phyloP scores from a whole-genome alignment of 2,329 filamentous ascomycete species.

The Xylaria hypoxylon region DNA sequence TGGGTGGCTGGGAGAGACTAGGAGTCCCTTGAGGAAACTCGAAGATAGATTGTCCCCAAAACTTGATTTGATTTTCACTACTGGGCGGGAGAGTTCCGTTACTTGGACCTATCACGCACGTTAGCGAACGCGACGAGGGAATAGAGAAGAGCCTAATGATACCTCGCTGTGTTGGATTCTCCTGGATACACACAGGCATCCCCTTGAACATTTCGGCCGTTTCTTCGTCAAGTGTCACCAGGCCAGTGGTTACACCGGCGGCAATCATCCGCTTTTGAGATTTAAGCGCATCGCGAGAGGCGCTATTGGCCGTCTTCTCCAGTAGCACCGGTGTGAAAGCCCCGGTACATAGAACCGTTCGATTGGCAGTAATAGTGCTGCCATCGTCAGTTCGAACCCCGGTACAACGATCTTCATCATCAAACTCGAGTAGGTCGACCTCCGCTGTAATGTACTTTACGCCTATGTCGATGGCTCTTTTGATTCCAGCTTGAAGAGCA shows the following conservation, averaged over 20 bases:
- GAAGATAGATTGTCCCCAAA: constrained; percentile 72
- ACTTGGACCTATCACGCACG: constrained; percentile 59
- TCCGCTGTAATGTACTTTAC: constrained; percentile 64
- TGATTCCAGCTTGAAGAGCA: constrained; percentile 60
- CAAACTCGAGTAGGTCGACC: constrained; percentile 57
- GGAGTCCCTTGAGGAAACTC: constrained; percentile 64
- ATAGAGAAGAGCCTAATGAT: not conserved
- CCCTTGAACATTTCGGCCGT: constrained; percentile 35
- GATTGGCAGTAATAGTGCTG: constrained; percentile 55
- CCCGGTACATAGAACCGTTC: constrained; percentile 60
- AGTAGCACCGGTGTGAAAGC: constrained; percentile 63
- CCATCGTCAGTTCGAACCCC: constrained; percentile 60
- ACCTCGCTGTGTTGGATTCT: constrained; percentile 45
- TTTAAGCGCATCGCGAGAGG: constrained; percentile 57
- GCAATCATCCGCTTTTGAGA: constrained; percentile 62
- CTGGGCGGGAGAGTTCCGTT: constrained; percentile 70
- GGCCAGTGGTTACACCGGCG: constrained; percentile 59
- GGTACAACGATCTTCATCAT: constrained; percentile 48
- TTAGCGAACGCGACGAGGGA: not conserved
- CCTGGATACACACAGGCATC: constrained; percentile 48
- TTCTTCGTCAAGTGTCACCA: constrained; percentile 44
- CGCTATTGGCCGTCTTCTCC: constrained; percentile 56
- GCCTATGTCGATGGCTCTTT: constrained; percentile 59
- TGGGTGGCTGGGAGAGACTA: constrained; percentile 68
- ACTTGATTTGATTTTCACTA: constrained; percentile 63